phyloP scores from a whole-genome alignment of 2,329 filamentous ascomycete genomes.

The Mycosphaerella arachidis region DNA sequence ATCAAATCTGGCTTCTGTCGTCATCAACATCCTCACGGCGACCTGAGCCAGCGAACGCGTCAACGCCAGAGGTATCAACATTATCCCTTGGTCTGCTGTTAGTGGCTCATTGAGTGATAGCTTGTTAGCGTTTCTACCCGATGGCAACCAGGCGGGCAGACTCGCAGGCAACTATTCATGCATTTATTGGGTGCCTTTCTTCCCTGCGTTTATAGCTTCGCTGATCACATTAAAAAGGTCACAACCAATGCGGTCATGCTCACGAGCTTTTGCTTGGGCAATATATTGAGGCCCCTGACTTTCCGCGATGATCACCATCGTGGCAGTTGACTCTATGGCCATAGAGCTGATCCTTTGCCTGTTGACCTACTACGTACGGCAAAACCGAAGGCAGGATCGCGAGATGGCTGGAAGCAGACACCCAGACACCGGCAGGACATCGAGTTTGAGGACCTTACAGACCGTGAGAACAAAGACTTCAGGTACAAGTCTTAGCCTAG shows the following conservation, averaged over 20 bases:
- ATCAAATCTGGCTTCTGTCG: too few relatives aligned
- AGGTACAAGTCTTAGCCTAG: conserved; percentile 7
- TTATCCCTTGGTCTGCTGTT: too few relatives aligned
- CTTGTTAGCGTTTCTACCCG: too few relatives aligned
- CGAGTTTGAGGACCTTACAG: conserved; percentile 41
- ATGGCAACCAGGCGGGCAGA: too few relatives aligned
- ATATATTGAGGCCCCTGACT: conserved; percentile 38
- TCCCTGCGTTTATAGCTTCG: conserved; percentile 34
- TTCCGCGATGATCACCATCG: conserved; percentile 38
- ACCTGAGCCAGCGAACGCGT: too few relatives aligned
- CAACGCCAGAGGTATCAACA: too few relatives aligned
- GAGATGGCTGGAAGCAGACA: background rate
- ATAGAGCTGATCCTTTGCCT: conserved; percentile 40
- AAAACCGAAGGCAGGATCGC: background rate
- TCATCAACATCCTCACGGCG: too few relatives aligned
- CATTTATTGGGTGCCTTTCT: conserved; percentile 30
- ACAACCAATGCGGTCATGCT: conserved; percentile 53
- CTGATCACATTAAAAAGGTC: conserved; percentile 60
- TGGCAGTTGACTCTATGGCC: conserved; percentile 31
- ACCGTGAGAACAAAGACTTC: conserved; percentile 54
- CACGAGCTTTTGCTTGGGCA: conserved; percentile 32
- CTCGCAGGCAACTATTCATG: background rate
- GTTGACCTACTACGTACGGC: conserved; percentile 33
- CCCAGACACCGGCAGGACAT: conserved; percentile 4
- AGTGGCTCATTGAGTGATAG: too few relatives aligned